Conservation (phyloP, 192 early-diverging fungal genomes). For the Coemansia sp. region DNA sequence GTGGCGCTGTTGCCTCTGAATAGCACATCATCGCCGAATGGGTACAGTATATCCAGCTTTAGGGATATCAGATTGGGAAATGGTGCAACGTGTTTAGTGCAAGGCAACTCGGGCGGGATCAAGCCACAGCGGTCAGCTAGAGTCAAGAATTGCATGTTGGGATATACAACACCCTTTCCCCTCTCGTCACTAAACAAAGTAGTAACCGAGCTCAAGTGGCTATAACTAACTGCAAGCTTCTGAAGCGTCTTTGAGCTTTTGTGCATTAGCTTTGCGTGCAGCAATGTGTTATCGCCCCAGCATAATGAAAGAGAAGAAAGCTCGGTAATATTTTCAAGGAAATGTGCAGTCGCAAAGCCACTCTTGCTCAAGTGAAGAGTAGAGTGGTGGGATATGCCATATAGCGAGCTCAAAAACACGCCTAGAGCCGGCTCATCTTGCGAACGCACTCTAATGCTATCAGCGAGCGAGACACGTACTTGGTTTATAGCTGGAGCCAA, state of each 20-base stretch:
- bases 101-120: neutral
- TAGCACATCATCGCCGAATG: slow-evolving; percentile 16
- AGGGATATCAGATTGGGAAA: slow-evolving; percentile 7
- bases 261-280: neutral
- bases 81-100: neutral
- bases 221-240: neutral
- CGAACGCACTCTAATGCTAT: neutral
- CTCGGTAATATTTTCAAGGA: neutral
- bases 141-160: slow-evolving; percentile 4
- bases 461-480: neutral
- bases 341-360: neutral
- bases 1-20: slow-evolving; percentile 16
- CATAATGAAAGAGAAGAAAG: neutral
- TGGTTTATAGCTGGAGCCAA: neutral
- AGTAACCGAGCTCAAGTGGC: neutral
- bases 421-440: slow-evolving; percentile 3
- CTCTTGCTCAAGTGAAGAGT: neutral
- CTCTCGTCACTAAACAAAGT: neutral
- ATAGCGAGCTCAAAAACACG: neutral
- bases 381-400: neutral
- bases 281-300: neutral
- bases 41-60: neutral
- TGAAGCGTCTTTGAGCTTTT: slow-evolving; percentile 1
- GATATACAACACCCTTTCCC: neutral
- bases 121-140: neutral